Evolutionary conservation across 75 land plant genomes (phyloP), one percentile per base, ranked within the genome.

Genomic region (Pseudotsuga menziesii): DNA sequence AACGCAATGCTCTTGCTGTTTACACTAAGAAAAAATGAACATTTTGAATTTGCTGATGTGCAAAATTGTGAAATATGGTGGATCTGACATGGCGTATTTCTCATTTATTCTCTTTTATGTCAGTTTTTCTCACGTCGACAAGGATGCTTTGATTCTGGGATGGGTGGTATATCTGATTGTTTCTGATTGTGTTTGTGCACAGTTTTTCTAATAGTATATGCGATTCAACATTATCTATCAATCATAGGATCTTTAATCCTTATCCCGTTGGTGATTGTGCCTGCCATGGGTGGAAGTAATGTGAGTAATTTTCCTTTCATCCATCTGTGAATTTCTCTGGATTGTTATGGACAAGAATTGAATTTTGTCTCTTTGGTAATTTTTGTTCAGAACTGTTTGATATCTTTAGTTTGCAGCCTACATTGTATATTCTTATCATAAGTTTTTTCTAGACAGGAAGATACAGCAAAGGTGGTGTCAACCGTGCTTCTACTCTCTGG

Each of bases 231-330:
- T 70, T 94, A 88, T 78, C 67, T 92, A 13, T 94, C 98, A 35
- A 75, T 97, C 54, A 81, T 79, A 32, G 99, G 99, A 72, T 97
- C 99, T 52, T 86, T 97, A 61, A 74, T 97, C n/a, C 85, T 97
- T 66, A 92, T 91, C 22, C 99, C 99, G 57, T 80, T 94, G 74
- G 61, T 97, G 16, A 84, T 92, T 22, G 99, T 97, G 16, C 99
- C 99, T 57, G 89, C 95, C 13, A 94, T 94, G 99, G 93, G 92
- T 75, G 99, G 99, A 73, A 92, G 93, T 55, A 86, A 89, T 84
- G 99, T 97, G 80, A 94, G 98, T 72, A 20, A 22, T 58, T 20
- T 81, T 57, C 73, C 27, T 23, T 78, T 25, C 16, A 54, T 52
- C n/a, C 22, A 27, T 29, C 14, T 35, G 5, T 35, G 70, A 66